phyloP scores from a whole-genome alignment of 2,329 filamentous ascomycete species.

The Aspergillus hiratsukae region DNA sequence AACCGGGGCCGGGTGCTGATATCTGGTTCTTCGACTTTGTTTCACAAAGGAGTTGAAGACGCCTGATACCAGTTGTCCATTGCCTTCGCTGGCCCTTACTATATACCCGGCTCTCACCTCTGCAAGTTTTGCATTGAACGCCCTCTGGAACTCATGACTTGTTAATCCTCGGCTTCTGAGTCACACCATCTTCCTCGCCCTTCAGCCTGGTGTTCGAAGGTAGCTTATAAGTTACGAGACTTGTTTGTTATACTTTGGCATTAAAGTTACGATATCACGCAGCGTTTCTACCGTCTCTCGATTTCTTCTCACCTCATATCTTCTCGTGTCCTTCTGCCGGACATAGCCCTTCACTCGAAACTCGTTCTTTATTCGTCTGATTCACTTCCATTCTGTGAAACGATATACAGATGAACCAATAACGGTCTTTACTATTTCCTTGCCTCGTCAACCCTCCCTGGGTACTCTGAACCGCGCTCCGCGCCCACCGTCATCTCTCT shows the following conservation, averaged over 20 bases:
- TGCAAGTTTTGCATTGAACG: constrained; percentile 2
- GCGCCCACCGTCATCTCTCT: constrained; percentile 22
- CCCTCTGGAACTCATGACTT: constrained; percentile 23
- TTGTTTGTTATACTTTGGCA: constrained; percentile 24
- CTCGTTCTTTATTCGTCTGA: constrained; percentile 18
- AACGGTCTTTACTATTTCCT: constrained; percentile 37
- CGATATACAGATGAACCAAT: constrained; percentile 39
- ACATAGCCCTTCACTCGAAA: constrained; percentile 18
- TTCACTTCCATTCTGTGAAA: constrained; percentile 21
- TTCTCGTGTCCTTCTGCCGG: constrained; percentile 11
- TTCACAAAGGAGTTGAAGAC: constrained; percentile 16
- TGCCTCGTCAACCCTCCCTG: constrained; percentile 24
- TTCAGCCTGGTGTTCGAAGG: constrained; percentile 37
- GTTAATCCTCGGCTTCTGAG: constrained; percentile 26
- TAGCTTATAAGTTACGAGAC: constrained; percentile 19
- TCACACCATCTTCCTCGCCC: constrained; percentile 24
- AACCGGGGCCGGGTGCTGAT: constrained; percentile 21
- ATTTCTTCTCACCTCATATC: constrained; percentile 10
- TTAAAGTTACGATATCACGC: constrained; percentile 38
- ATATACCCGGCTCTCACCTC: constrained; percentile 13
- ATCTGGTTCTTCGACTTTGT: constrained; percentile 19
- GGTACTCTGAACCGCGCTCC: constrained; percentile 24
- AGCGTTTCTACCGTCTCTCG: constrained; percentile 28
- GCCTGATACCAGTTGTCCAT: constrained; percentile 20
- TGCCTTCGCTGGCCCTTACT: constrained; percentile 13